Evolutionary conservation across 2,329 filamentous ascomycete species (phyloP).

Genomic region (Podosphaera xanthii): DNA sequence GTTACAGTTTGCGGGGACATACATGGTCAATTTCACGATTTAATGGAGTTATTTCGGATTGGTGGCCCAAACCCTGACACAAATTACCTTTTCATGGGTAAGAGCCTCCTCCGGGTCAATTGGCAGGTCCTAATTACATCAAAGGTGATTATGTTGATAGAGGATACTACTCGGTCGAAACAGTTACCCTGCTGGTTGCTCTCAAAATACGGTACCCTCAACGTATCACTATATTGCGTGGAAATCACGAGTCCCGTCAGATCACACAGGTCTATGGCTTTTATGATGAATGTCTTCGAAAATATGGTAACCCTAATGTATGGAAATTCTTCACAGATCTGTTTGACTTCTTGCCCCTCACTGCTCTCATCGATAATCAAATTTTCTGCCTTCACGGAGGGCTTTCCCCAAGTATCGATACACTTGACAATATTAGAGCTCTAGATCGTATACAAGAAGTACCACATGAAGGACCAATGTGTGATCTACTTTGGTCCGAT

Average conservation of each 20-base stretch:
- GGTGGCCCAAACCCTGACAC: slow-evolving; percentile 94
- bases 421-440: slow-evolving; percentile 82
- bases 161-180: slow-evolving; percentile 98
- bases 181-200: slow-evolving; percentile 82
- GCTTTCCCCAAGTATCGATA: slow-evolving; percentile 86
- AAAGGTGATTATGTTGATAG: slow-evolving; percentile 92
- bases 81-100: slow-evolving; percentile 98
- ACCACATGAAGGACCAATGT: slow-evolving; percentile 94
- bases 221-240: slow-evolving; percentile 93
- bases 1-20: slow-evolving; percentile 98
- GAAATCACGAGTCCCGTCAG: slow-evolving; percentile 96
- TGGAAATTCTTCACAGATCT: slow-evolving; percentile 99
- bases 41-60: slow-evolving; percentile 99
- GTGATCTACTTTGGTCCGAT: slow-evolving; percentile 92
- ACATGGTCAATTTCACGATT: slow-evolving; percentile 93
- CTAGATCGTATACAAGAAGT: slow-evolving; percentile 96
- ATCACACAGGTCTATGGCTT: slow-evolving; percentile 99
- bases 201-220: slow-evolving; percentile 96
- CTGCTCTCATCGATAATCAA: slow-evolving; percentile 94
- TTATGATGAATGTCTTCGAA: slow-evolving; percentile 95
- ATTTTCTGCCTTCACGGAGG: slow-evolving; percentile 98
- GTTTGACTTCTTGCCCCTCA: slow-evolving; percentile 94
- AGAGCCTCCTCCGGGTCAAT: slow-evolving; percentile 2
- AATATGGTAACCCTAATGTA: slow-evolving; percentile 96
- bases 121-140: slow-evolving; percentile 6